Evolutionary conservation across 2,329 filamentous ascomycete species (phyloP), one percentile per base, ranked within the genome.

Genomic region (Sporothrix curviconia): DNA sequence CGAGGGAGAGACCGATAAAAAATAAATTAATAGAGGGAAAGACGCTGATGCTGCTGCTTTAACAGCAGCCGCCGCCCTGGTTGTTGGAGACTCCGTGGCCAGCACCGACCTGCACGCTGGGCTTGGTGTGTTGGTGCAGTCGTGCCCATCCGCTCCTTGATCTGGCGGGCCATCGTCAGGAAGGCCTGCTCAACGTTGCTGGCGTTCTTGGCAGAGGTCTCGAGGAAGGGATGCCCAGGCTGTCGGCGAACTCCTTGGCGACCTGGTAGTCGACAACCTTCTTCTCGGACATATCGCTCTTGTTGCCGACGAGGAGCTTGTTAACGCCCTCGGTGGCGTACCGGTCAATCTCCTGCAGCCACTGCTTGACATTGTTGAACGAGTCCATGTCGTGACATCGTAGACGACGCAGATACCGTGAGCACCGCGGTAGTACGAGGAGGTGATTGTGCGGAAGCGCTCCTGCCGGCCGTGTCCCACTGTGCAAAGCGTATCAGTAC

Each of bases 301-400:
- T 99, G 88, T 99, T 99, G 71, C 94, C 94, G 62, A 99, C 92
- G 62, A 99, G 86, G 65, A 99, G 83, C 84, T 99, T 99, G 85
- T 99, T 99, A 71, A 99, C 94, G 65, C 94, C 94, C 78, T 99
- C 94, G 66, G 94, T 99, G 67, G 94, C 94, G 71, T 99, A 97
- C 74, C 94, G 87, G 80, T 99, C 94, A 68, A 99, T 99, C 80
- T 99, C 94, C 76, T 99, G 94, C 62, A 99, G 85, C 94, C 94
- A 99, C 82, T 99, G 94, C 89, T 99, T 97, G 69, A 99, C 94
- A 80, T 97, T 99, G 86, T 99, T 97, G 90, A 99, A 99, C 30
- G 90, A 96, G 75, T 97, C 94, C 92, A 97, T 96, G 75, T 99
- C 94, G 94, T 99, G 71, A 99, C 94, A 86, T 99, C 94, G 83